These are phyloP conservation scores for Melanomma pulvis-pyrius DNA, from an alignment of 495 filamentous ascomycete genomes.

Conservation along the genomic window DNA sequence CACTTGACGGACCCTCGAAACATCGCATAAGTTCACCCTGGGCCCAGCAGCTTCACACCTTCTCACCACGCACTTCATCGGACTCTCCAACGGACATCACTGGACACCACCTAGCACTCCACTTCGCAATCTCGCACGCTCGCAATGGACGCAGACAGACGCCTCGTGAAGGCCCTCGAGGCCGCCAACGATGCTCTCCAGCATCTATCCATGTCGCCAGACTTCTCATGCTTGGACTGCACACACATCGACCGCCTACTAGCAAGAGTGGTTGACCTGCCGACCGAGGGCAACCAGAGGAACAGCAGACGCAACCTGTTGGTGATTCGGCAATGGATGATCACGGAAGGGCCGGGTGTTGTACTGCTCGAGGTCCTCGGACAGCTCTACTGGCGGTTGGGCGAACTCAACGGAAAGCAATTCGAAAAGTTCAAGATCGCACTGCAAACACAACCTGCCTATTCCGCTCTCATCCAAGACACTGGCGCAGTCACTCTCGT, in stretches of 20 bases:
- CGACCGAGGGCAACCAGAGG: constrained; percentile 32
- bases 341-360: constrained; percentile 28
- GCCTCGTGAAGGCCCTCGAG: constrained; percentile 32
- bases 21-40: constrained; percentile 10
- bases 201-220: constrained; percentile 33
- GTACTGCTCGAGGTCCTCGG: constrained; percentile 33
- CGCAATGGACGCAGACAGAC: constrained; percentile 32
- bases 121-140: constrained; percentile 5
- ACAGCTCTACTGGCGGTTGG: constrained; percentile 32
- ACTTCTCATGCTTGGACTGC: constrained; percentile 28
- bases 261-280: constrained; percentile 30
- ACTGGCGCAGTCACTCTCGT: constrained; percentile 22
- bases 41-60: not conserved
- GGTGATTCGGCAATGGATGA: constrained; percentile 35
- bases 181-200: constrained; percentile 34
- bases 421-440: constrained; percentile 32
- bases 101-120: not conserved
- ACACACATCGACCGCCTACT: constrained; percentile 34
- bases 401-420: constrained; percentile 33
- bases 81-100: constrained; percentile 4
- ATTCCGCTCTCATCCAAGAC: constrained; percentile 26
- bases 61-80: not conserved
- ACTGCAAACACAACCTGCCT: constrained; percentile 17
- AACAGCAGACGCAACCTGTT: constrained; percentile 31
- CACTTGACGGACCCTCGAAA: constrained; percentile 23